Evolutionary conservation across 306 rosid species (phyloP), one percentile per base, ranked within the genome.

Genomic region (Pyrus betulifolia): DNA sequence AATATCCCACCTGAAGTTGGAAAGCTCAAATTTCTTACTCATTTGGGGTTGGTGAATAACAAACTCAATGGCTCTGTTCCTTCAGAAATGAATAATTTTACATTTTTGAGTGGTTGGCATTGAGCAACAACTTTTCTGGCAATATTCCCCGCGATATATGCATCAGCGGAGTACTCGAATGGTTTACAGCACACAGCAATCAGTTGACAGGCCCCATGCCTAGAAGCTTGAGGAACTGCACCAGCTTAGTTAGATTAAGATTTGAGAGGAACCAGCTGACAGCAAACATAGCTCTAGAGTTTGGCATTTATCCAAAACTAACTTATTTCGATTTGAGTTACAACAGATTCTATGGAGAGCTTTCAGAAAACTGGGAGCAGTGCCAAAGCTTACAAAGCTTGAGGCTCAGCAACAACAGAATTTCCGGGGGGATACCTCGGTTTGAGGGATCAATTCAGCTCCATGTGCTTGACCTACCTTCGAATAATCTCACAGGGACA

Each of bases 251-350:
- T 2, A 84, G 89, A 76, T 74, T 85, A 23, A 77, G 79, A 49
- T 55, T 85, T 31, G 81, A 54, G 7, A 27, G 38, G n/a, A 88
- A 85, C 63, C 78, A 14, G 25, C 15, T 84, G 9, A 10, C 2
- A 21, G 88, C 84, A 75, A 79, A 85, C 59, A 81, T 85, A 62
- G 61, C 82, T 12, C 22, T 75, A 25, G 86, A 68, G 57, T 78
- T 85, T 28, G 87, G 86, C 11, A 44, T 71, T 6, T 85, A 85
- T 69, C 88, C 85, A 35, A 8, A 81, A 22, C 31, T 85, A 69
- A 1, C 0, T 13, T 69, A 13, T 67, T 69, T 80, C 7, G 74
- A 76, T 66, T 51, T 85, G n/a, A 85, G 86, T 3, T 31, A 71
- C 45, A 76, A 76, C 69, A 67, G 54, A 38, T 17, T 76, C n/a